Percentiles rank a stretch among this genome's conserved stretches.
Evolutionary conservation across 371 early-diverging fungal species (phyloP).

Genomic region (Syncephalastrum contaminatum): DNA sequence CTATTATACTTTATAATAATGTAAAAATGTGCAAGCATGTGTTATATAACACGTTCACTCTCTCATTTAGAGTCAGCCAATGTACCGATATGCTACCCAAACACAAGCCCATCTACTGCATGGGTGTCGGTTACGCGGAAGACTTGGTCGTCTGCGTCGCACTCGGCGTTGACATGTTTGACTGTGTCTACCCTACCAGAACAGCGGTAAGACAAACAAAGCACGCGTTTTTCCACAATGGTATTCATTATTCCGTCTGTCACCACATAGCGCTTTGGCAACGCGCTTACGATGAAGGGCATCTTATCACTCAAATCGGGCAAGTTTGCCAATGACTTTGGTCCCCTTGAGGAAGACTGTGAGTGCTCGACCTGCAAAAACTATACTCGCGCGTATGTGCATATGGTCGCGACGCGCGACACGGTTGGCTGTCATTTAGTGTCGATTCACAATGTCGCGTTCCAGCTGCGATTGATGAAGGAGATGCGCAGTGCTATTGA

Average conservation of each 20-base stretch:
- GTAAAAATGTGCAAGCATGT: background rate
- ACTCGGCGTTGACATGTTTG: conserved; percentile 96
- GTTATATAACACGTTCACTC: background rate
- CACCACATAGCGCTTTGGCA: conserved; percentile 78
- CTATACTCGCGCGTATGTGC: conserved; percentile 81
- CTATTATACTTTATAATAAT: background rate
- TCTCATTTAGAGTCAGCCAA: conserved; percentile 58
- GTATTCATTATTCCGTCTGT: conserved; percentile 1
- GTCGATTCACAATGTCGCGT: conserved; percentile 90
- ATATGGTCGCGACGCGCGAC: conserved; percentile 71
- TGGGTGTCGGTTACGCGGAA: conserved; percentile 97
- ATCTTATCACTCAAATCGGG: conserved; percentile 69
- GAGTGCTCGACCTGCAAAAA: conserved; percentile 84
- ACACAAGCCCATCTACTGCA: conserved; percentile 92
- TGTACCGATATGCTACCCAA: conserved; percentile 87
- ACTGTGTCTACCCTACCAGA: conserved; percentile 97
- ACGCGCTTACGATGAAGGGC: conserved; percentile 82
- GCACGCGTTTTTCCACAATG: background rate
- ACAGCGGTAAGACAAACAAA: conserved; percentile 72
- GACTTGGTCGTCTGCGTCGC: conserved; percentile 93
- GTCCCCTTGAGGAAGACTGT: conserved; percentile 85
- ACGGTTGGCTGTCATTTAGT: conserved; percentile 92
- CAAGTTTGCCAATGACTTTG: conserved; percentile 63
- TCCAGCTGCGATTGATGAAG: conserved; percentile 86
- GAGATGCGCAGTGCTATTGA: conserved; percentile 79